Percentiles rank a stretch among this genome's conserved stretches.
These are phyloP conservation scores for Ganoderma boninense DNA, from an alignment of 1,284 basidiomycete species.

Conservation along the genomic window DNA sequence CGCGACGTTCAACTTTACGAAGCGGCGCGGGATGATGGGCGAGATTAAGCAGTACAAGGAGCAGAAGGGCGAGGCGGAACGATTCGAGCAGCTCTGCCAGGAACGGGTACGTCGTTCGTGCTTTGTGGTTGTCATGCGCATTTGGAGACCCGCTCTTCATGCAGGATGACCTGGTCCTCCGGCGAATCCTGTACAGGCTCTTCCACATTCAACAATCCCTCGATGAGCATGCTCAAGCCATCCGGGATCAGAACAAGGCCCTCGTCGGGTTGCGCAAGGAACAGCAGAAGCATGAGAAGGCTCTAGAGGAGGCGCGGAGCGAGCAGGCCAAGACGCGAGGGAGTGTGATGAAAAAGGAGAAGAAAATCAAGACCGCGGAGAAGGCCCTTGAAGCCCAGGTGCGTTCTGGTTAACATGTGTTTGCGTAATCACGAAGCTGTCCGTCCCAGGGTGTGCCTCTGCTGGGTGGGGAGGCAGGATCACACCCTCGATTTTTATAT, in stretches of 20 bases:
- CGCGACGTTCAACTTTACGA: conserved; percentile 93
- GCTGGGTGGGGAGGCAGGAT: no score
- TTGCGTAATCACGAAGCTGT: no score
- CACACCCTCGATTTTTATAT: no score
- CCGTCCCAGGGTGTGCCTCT: no score
- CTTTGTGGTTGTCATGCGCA: neutral
- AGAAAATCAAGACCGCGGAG: conserved; percentile 44
- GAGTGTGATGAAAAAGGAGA: conserved; percentile 43
- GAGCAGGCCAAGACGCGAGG: conserved; percentile 85
- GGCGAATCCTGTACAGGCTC: conserved; percentile 88
- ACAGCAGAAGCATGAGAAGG: conserved; percentile 75
- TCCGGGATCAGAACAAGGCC: conserved; percentile 76
- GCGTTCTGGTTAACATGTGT: conserved; percentile 20
- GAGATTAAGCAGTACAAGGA: conserved; percentile 99
- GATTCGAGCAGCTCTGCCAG: conserved; percentile 82
- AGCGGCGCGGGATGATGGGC: conserved; percentile 90
- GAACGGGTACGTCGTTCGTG: conserved; percentile 62
- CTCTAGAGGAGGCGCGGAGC: conserved; percentile 77
- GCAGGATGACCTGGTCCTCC: conserved; percentile 84
- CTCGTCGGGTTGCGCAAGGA: conserved; percentile 74
- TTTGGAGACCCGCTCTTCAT: neutral
- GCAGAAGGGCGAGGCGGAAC: conserved; percentile 93
- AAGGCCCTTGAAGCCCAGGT: conserved; percentile 68
- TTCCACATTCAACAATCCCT: conserved; percentile 91
- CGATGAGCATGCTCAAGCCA: conserved; percentile 72